Percentiles rank a stretch among this genome's conserved stretches.
These are phyloP conservation scores for Monocercomonoides exilis DNA, from an alignment of 78 protist genomes.

Conservation along the genomic window DNA sequence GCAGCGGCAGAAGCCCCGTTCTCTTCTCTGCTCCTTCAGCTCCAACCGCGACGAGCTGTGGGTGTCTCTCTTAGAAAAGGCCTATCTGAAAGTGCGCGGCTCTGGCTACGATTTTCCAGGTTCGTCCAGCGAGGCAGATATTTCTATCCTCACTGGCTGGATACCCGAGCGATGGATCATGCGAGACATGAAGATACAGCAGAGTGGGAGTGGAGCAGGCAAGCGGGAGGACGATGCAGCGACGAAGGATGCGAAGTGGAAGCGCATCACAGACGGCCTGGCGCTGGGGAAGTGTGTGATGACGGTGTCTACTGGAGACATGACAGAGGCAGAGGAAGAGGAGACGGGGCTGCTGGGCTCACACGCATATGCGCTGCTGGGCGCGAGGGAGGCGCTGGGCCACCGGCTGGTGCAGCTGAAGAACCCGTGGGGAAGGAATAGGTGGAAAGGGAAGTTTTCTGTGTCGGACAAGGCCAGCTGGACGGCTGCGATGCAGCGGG, in stretches of 20 bases:
- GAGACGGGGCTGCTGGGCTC: slow-evolving; percentile 25
- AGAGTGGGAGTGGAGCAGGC: neutral
- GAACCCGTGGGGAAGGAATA: slow-evolving; percentile 43
- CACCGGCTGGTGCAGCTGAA: slow-evolving; percentile 2
- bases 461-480: slow-evolving; percentile 13
- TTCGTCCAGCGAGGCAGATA: slow-evolving; percentile 10
- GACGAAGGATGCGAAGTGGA: neutral
- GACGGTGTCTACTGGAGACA: neutral
- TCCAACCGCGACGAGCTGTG: slow-evolving; percentile 19
- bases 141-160: slow-evolving; percentile 39
- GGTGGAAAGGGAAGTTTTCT: slow-evolving; percentile 31
- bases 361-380: slow-evolving; percentile 41
- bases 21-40: slow-evolving; percentile 12
- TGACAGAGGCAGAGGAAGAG: neutral
- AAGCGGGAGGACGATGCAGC: neutral
- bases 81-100: slow-evolving; percentile 25
- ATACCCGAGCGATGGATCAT: slow-evolving; percentile 24
- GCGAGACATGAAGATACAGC: neutral
- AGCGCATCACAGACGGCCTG: neutral
- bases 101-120: slow-evolving; percentile 39
- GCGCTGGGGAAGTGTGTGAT: neutral
- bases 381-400: slow-evolving; percentile 6
- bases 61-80: slow-evolving; percentile 44
- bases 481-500: slow-evolving; percentile 23
- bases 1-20: slow-evolving; percentile 17